Conservation (phyloP, 1,284 basidiomycete genomes). For the Heimioporus retisporus region DNA sequence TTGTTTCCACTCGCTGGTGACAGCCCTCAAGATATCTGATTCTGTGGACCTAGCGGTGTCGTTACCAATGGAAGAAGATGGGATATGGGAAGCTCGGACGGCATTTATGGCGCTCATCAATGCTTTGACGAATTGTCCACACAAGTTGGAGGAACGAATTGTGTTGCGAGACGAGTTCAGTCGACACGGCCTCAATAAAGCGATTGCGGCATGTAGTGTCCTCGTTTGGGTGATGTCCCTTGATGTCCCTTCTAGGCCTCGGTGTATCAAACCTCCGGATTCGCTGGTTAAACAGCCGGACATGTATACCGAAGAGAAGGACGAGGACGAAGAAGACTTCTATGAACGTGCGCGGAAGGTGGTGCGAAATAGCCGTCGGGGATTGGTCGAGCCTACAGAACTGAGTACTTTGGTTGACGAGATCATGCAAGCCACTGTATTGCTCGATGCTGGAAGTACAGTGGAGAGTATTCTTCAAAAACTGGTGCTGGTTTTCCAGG, state of each 20-base stretch:
- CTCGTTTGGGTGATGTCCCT: background rate
- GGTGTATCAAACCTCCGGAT: slow-evolving; percentile 84
- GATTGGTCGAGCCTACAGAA: slow-evolving; percentile 55
- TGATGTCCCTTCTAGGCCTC: slow-evolving; percentile 59
- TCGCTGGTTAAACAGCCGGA: slow-evolving; percentile 78
- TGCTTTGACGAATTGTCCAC: slow-evolving; percentile 82
- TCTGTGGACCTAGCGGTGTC: slow-evolving; percentile 46
- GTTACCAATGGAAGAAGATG: slow-evolving; percentile 65
- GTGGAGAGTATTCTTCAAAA: slow-evolving; percentile 36
- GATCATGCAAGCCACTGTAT: slow-evolving; percentile 64
- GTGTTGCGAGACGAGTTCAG: slow-evolving; percentile 85
- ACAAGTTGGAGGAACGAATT: slow-evolving; percentile 83
- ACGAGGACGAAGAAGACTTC: slow-evolving; percentile 90
- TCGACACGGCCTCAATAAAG: slow-evolving; percentile 84
- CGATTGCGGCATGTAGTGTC: slow-evolving; percentile 73
- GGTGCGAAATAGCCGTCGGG: slow-evolving; percentile 48
- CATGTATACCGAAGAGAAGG: slow-evolving; percentile 89
- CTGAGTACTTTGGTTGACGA: slow-evolving; percentile 65
- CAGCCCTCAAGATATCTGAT: slow-evolving; percentile 69
- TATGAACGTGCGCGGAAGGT: slow-evolving; percentile 67
- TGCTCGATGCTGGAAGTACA: slow-evolving; percentile 34
- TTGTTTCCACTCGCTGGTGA: slow-evolving; percentile 84
- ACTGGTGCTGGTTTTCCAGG: slow-evolving; percentile 59
- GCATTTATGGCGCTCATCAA: slow-evolving; percentile 86
- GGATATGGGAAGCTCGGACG: slow-evolving; percentile 85